Conservation (phyloP, 768 basidiomycete species). For the Boletus reticuloceps region DNA sequence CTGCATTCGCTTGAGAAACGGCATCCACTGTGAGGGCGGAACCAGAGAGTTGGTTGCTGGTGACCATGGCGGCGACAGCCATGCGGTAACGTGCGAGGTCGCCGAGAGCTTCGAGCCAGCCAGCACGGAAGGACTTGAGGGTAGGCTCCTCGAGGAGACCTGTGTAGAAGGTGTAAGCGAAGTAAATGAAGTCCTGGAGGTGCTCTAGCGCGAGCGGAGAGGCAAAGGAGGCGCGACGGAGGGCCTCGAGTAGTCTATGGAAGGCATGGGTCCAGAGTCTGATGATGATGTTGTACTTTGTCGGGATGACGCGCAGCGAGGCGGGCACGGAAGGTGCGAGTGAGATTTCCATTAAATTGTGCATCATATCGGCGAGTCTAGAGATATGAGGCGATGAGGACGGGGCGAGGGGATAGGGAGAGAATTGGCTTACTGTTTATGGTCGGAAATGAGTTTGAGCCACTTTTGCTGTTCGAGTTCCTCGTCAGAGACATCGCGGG, state of each 20-base stretch:
- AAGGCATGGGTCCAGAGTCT: constrained; percentile 92
- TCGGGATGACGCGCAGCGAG: constrained; percentile 84
- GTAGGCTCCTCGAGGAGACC: constrained; percentile 80
- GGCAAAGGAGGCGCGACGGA: constrained; percentile 79
- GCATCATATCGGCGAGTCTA: constrained; percentile 88
- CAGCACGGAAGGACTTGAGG: constrained; percentile 65
- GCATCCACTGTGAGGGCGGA: constrained; percentile 55
- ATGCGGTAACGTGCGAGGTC: constrained; percentile 94
- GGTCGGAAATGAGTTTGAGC: constrained; percentile 66
- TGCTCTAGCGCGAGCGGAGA: constrained; percentile 75
- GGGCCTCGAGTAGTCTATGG: constrained; percentile 84
- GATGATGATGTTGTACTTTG: constrained; percentile 93
- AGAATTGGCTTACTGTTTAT: constrained; percentile 70
- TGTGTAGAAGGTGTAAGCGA: constrained; percentile 93
- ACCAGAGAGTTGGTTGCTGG: constrained; percentile 43
- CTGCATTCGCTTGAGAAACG: constrained; percentile 44
- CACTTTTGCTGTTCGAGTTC: constrained; percentile 77
- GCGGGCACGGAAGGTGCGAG: constrained; percentile 85
- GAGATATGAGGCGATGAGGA: constrained; percentile 8
- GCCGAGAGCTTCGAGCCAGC: constrained; percentile 96
- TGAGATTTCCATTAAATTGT: constrained; percentile 82
- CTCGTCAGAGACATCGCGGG: constrained; percentile 39
- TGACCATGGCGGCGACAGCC: constrained; percentile 88
- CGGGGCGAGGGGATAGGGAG: neutral
- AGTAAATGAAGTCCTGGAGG: constrained; percentile 92